Conservation (phyloP, 2,329 filamentous ascomycete species). For the Talaromyces albobiverticillius region DNA sequence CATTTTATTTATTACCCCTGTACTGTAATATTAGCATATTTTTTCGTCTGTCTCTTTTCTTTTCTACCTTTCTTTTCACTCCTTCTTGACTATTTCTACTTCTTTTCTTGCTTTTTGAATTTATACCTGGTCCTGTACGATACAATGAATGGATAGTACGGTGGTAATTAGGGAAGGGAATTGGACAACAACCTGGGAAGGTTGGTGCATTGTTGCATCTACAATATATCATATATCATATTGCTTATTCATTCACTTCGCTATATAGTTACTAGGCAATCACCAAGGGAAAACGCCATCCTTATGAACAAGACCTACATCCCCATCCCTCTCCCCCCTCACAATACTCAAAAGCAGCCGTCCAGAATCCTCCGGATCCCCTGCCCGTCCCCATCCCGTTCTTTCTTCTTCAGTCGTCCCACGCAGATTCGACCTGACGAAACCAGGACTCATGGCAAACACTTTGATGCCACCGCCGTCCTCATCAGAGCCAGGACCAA, state of each 20-base stretch:
- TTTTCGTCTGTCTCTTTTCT: too few species aligned
- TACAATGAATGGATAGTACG: background rate
- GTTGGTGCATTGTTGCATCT: too few species aligned
- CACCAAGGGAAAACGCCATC: background rate
- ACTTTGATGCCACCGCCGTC: constrained; percentile 7
- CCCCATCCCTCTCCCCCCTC: constrained; percentile 9
- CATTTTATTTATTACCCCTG: constrained; percentile 2
- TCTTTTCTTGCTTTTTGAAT: too few species aligned
- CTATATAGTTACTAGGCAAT: too few species aligned
- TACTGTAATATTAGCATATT: constrained; percentile 10
- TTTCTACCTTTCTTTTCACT: too few species aligned
- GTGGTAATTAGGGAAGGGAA: background rate
- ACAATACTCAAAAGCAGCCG: constrained; percentile 4
- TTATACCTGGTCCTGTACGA: too few species aligned
- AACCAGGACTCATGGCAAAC: constrained; percentile 13
- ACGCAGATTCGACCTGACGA: constrained; percentile 12
- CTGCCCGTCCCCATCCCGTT: constrained; percentile 7
- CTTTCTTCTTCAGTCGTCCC: constrained; percentile 4
- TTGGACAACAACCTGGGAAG: background rate
- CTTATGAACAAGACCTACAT: constrained; percentile 10
- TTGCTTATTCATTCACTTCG: too few species aligned
- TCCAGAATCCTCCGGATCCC: constrained; percentile 4
- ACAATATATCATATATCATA: too few species aligned
- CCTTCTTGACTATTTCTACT: too few species aligned
- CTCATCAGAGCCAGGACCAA: background rate